Base-by-base conservation (phyloP, 345 rosid species). In the Sisymbrium altissimum region DNA sequence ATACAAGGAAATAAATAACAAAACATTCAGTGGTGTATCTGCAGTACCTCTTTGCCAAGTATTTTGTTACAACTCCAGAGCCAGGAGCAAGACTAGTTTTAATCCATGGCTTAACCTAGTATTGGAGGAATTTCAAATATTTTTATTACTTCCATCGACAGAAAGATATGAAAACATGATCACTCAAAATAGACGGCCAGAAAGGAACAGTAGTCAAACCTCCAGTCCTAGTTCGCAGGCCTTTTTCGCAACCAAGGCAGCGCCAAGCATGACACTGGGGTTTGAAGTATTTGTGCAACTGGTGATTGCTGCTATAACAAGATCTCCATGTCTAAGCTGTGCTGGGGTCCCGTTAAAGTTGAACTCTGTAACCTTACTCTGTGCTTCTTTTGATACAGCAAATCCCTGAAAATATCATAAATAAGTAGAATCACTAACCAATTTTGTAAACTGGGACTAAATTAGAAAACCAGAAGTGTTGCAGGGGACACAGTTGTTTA, bases 201-300 rank as follows among this genome's bases (percentile, higher is more conserved):
- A 21, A 59, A 78, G 32, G 78, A 69, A 71, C 7, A 39, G 66
- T 72, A 33, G 68, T 17, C 86, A 33, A 71, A 92, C 98, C 90
- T 89, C 87, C 80, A 90, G 76, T 70, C 96, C 98, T 53, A 86
- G 75, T 8, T 90, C 98, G 73, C 91, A 90, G 45, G 98, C 98
- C 71, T 93, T 93, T 81, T 84, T 89, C 6, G 98, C 98, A 76
- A 89, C 98, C 86, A 93, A 72, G 68, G 94, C 97, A 78, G 96
- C 96, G 66, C 97, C 98, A 72, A 93, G 97, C 96, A 93, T 89
- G 11, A 93, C 97, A 79, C 92, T 93, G 4, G 97, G 98, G 76
- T 93, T 93, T 71, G 97, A 93, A 54, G 98, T 93, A 78, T 93
- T 93, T 32, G 98, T 90, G 87, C 97, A 93, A 84, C 98, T 93